These are phyloP conservation scores for Fusarium continuum DNA, from an alignment of 2,329 filamentous ascomycete species.

Conservation along the genomic window DNA sequence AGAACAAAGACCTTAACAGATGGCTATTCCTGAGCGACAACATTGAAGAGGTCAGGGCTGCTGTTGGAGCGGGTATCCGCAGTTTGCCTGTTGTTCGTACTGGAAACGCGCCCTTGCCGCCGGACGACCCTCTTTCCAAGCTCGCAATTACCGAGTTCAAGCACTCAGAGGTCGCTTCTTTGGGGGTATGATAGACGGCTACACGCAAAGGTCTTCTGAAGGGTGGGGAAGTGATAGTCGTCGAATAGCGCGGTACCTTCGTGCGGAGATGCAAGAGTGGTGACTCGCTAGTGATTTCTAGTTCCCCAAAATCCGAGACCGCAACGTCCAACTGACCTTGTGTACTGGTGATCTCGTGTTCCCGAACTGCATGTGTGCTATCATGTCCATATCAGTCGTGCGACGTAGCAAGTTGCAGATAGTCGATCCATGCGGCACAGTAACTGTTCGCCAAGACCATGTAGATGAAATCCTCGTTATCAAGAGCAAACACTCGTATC, in stretches of 20 bases:
- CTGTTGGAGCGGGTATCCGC: constrained; percentile 69
- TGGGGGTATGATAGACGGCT: constrained; percentile 33
- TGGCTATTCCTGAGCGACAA: constrained; percentile 88
- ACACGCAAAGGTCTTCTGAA: constrained; percentile 28
- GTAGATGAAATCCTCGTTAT: constrained; percentile 19
- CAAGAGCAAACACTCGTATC: constrained; percentile 4
- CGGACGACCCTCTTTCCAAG: constrained; percentile 53
- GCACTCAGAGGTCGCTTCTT: constrained; percentile 35
- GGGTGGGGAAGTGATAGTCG: constrained; percentile 32
- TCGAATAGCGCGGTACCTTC: constrained; percentile 34
- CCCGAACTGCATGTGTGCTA: constrained; percentile 34
- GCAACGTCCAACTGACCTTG: constrained; percentile 35
- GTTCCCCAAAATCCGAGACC: constrained; percentile 39
- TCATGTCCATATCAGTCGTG: constrained; percentile 30
- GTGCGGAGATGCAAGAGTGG: constrained; percentile 39
- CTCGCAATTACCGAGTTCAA: constrained; percentile 51
- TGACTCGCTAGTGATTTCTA: constrained; percentile 41
- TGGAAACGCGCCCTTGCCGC: constrained; percentile 72
- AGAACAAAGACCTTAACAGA: constrained; percentile 54
- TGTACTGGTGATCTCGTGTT: constrained; percentile 34
- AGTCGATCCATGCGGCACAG: constrained; percentile 22
- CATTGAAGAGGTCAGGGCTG: constrained; percentile 72
- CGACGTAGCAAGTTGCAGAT: constrained; percentile 25
- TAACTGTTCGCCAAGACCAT: constrained; percentile 17
- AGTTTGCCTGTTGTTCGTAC: constrained; percentile 70